Base-by-base conservation (phyloP, 306 rosid genomes). In the Carpinus viminea region DNA sequence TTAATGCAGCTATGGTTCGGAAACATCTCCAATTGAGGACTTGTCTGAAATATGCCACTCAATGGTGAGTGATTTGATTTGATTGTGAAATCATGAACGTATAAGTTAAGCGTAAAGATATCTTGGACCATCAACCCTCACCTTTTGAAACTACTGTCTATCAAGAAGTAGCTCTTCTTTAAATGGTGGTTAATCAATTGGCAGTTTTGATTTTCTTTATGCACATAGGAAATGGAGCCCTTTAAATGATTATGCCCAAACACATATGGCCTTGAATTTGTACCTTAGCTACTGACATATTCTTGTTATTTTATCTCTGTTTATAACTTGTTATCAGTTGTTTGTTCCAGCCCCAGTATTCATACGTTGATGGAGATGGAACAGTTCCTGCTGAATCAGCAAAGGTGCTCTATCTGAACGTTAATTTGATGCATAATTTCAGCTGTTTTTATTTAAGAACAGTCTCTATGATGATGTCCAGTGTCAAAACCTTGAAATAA, bases 371-470 rank as follows among this genome's bases (percentile, higher is more conserved):
- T 54, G 98, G 97, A 78, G 98, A 94, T 75, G 98, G 91, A 82
- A 84, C 98, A 50, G 98, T 94, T 89, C 97, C 97, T 48, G 66
- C 91, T 65, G 98, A 94, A 86, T 94, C 98, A 74, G 90, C 90
- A 79, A 88, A 82, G 98, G 97, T 94, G 73, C 81, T 52, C 57
- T 77, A 62, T 83, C 78, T 73, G 54, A 76, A 57, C 80, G 55
- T 70, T 88, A 64, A 57, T 78, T 34, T 70, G 61, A 73, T 60
- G 68, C 68, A 76, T 74, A 48, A 34, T 48, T 70, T 71, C 17
- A 9, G 36, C 48, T 74, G 56, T 41, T 38, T 70, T 53, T 78
- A 53, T 50, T 34, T 64, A 69, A 16, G 77, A 77, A 17, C 52
- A 70, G 5, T 21, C 16, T 72, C 20, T 62, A 13, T 62, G 8